phyloP scores from a whole-genome alignment of 495 filamentous ascomycete species.

The Venustampulla echinocandica region DNA sequence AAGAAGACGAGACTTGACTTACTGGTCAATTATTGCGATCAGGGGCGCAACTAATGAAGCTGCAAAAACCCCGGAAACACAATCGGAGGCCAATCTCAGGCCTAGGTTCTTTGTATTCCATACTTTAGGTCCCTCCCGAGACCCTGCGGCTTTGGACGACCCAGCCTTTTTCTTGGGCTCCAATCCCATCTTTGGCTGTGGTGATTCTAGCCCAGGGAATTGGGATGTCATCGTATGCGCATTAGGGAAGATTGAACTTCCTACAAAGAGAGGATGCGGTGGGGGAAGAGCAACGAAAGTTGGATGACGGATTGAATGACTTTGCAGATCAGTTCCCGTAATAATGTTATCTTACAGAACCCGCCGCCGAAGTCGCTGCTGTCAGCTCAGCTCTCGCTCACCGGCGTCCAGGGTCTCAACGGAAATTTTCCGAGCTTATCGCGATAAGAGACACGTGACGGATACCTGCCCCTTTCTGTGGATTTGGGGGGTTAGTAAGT shows the following conservation, averaged over 20 bases:
- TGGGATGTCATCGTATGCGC: slow-evolving; percentile 7
- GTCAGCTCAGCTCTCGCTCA: too few species aligned
- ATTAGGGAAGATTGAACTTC: slow-evolving; percentile 8
- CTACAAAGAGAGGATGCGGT: neutral
- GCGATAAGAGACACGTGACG: neutral
- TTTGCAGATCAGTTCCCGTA: neutral
- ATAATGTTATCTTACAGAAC: neutral
- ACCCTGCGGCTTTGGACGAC: slow-evolving; percentile 4
- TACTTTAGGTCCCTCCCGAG: slow-evolving; percentile 20
- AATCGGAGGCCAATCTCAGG: slow-evolving; percentile 62
- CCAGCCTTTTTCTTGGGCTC: neutral
- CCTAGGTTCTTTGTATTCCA: slow-evolving; percentile 76
- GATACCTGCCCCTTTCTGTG: too few species aligned
- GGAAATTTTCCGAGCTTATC: neutral
- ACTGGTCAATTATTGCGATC: slow-evolving; percentile 91
- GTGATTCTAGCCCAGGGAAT: slow-evolving; percentile 5
- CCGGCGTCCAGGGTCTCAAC: neutral
- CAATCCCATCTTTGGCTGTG: neutral
- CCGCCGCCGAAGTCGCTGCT: neutral
- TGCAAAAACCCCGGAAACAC: slow-evolving; percentile 62
- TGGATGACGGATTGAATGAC: neutral
- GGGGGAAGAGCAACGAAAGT: neutral
- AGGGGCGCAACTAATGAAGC: slow-evolving; percentile 78
- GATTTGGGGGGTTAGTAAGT: too few species aligned
- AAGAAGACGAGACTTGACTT: slow-evolving; percentile 20